Conservation (phyloP, 208 protist species). For the Lotmaria passim region DNA sequence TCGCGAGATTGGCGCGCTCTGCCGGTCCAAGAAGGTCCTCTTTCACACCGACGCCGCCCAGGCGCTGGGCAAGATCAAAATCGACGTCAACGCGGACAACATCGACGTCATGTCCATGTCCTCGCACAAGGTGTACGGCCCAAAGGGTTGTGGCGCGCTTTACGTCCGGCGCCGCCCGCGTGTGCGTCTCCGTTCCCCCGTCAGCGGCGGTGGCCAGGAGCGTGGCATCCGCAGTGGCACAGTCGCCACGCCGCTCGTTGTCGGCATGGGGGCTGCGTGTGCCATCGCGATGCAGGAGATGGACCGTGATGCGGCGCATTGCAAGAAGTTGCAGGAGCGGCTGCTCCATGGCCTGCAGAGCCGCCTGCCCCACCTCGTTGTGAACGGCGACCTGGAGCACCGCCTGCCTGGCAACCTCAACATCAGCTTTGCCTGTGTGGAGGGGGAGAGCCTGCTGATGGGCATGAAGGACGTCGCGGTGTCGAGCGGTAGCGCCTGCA, state of each 20-base stretch:
- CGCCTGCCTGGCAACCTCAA: constrained; percentile 98
- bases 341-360: constrained; percentile 87
- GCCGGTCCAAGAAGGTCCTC: constrained; percentile 93
- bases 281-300: constrained; percentile 93
- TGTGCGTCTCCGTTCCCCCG: constrained; percentile 96
- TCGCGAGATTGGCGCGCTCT: constrained; percentile 96
- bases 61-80: constrained; percentile 97
- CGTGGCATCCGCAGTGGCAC: constrained; percentile 96
- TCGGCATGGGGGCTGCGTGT: constrained; percentile 96
- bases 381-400: constrained; percentile 94
- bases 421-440: constrained; percentile 98
- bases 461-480: constrained; percentile 97
- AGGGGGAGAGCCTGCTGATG: constrained; percentile 99
- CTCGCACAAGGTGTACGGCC: constrained; percentile 99
- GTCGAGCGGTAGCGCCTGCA: constrained; percentile 98
- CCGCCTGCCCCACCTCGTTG: constrained; percentile 84
- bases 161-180: constrained; percentile 94
- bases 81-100: constrained; percentile 97
- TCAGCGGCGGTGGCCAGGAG: constrained; percentile 99
- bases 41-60: constrained; percentile 99
- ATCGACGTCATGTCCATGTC: constrained; percentile 98
- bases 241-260: constrained; percentile 91
- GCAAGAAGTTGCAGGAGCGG: constrained; percentile 79
- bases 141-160: constrained; percentile 94
- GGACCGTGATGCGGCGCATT: constrained; percentile 91